Evolutionary conservation across 2,329 filamentous ascomycete genomes (phyloP).

Genomic region (Amylocarpus encephaloides): DNA sequence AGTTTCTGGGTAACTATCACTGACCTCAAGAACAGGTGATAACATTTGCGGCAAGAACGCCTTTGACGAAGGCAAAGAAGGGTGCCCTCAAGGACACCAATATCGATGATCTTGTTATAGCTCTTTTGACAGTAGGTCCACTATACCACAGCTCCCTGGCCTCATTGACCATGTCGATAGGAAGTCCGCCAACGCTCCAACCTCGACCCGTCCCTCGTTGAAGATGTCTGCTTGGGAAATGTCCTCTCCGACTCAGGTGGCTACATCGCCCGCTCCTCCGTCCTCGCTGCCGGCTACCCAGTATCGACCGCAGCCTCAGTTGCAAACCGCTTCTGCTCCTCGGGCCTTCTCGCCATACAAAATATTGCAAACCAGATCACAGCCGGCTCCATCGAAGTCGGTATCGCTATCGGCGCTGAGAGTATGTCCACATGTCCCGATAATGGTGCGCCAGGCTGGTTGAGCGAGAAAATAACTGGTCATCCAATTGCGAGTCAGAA

Average conservation of each 20-base stretch:
- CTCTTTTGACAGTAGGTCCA: conserved; percentile 72
- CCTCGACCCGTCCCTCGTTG: conserved; percentile 44
- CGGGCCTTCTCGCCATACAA: conserved; percentile 88
- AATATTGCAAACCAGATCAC: conserved; percentile 88
- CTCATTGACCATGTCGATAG: background rate
- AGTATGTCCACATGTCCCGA: conserved; percentile 75
- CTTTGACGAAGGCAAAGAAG: conserved; percentile 86
- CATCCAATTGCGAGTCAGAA: conserved; percentile 55
- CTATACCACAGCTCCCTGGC: background rate
- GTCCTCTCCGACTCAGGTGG: conserved; percentile 60
- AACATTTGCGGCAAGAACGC: conserved; percentile 80
- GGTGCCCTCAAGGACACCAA: conserved; percentile 91
- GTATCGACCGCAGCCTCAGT: conserved; percentile 77
- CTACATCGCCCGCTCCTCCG: conserved; percentile 84
- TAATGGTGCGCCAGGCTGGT: conserved; percentile 68
- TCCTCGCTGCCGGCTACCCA: conserved; percentile 87
- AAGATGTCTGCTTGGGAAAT: conserved; percentile 10
- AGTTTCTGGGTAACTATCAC: background rate
- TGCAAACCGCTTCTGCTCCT: conserved; percentile 95
- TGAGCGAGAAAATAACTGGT: conserved; percentile 69
- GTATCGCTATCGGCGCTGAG: conserved; percentile 83
- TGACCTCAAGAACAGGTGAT: conserved; percentile 49
- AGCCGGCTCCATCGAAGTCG: conserved; percentile 74
- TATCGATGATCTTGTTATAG: conserved; percentile 75
- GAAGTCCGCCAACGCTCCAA: conserved; percentile 8